phyloP scores from a whole-genome alignment of 306 rosid genomes.

The Dicorynia guianensis region DNA sequence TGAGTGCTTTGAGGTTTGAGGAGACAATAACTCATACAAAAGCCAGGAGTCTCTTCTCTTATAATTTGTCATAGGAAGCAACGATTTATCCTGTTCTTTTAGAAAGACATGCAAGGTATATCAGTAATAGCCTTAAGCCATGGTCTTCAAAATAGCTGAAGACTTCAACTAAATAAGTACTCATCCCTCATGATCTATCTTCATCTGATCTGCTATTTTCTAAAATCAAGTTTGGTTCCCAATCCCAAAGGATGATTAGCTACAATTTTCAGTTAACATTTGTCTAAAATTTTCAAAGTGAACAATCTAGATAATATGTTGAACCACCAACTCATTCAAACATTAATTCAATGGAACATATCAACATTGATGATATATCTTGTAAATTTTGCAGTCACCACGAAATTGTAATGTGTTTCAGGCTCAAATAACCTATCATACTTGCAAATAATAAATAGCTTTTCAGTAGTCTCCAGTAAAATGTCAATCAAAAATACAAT shows the following conservation, averaged over 20 bases:
- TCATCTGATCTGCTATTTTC: background rate
- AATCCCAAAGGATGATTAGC: too few species aligned
- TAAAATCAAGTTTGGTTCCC: too few species aligned
- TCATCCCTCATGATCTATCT: constrained; percentile 5
- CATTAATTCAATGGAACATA: background rate
- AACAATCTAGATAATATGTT: background rate
- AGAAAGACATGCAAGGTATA: background rate
- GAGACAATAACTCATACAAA: constrained; percentile 15
- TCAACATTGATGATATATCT: background rate
- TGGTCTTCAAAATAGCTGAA: constrained; percentile 3
- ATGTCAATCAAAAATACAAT: constrained; percentile 11
- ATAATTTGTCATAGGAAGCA: background rate
- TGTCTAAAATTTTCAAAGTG: too few species aligned
- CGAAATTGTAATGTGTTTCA: constrained; percentile 15
- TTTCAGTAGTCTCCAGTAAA: background rate
- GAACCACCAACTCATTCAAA: background rate
- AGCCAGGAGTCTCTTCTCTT: background rate
- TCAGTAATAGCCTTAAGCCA: constrained; percentile 11
- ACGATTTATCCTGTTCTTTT: constrained; percentile 19
- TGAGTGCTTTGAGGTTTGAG: background rate
- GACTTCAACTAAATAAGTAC: background rate
- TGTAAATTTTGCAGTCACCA: background rate
- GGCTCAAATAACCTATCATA: constrained; percentile 12
- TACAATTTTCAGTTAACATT: too few species aligned
- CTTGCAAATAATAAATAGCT: background rate